These are phyloP conservation scores for Teratosphaeria nubilosa DNA, from an alignment of 2,329 filamentous ascomycete genomes.

Conservation along the genomic window DNA sequence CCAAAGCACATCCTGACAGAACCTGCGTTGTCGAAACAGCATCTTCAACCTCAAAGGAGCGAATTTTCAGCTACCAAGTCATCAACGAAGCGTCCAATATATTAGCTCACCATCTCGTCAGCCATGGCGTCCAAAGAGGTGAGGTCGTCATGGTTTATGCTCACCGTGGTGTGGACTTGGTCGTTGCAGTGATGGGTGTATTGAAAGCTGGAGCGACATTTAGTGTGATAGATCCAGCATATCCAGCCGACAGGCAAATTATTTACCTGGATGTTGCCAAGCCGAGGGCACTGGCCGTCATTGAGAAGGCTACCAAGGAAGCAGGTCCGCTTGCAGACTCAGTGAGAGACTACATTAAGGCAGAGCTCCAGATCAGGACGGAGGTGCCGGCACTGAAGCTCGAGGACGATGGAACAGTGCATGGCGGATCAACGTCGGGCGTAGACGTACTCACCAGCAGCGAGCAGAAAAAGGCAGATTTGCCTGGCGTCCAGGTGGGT, in stretches of 20 bases:
- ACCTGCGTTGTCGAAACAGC: conserved; percentile 59
- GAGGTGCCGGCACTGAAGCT: conserved; percentile 66
- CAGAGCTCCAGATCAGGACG: conserved; percentile 61
- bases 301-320: conserved; percentile 61
- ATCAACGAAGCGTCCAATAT: conserved; percentile 78
- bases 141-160: conserved; percentile 93
- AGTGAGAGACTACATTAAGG: conserved; percentile 59
- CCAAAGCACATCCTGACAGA: conserved; percentile 56
- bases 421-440: conserved; percentile 57
- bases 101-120: conserved; percentile 67
- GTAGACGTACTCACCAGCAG: conserved; percentile 55
- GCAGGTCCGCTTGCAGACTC: conserved; percentile 51
- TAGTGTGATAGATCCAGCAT: conserved; percentile 66
- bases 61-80: conserved; percentile 68
- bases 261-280: conserved; percentile 74
- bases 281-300: conserved; percentile 61
- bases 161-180: conserved; percentile 68
- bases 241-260: conserved; percentile 70
- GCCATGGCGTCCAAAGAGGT: conserved; percentile 61
- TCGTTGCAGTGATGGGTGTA: conserved; percentile 69
- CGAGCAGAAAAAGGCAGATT: conserved; percentile 42
- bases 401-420: conserved; percentile 57
- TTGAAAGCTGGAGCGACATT: conserved; percentile 50
- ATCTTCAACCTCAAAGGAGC: conserved; percentile 31
- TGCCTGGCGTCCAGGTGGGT: conserved; percentile 67